A percentile compares a stretch with the other conserved stretches of the same genome.
Conservation (phyloP, 352 stramenopile genomes). For the Globisporangium megalacanthum region DNA sequence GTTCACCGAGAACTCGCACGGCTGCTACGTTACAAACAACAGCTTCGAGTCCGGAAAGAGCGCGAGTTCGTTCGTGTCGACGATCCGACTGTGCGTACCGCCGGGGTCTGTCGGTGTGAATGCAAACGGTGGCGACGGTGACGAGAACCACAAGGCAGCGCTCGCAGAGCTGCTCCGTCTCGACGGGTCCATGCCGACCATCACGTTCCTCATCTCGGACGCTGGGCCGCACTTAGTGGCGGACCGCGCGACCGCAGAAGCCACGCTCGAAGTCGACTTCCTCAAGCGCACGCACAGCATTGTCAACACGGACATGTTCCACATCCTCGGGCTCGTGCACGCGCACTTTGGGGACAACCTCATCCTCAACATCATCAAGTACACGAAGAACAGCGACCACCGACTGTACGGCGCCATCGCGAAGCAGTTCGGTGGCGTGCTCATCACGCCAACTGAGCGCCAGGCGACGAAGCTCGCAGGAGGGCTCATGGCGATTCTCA, state of each 20-base stretch:
- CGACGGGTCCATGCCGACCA: slow-evolving; percentile 42
- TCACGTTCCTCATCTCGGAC: slow-evolving; percentile 68
- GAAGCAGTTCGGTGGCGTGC: slow-evolving; percentile 55
- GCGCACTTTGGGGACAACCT: slow-evolving; percentile 47
- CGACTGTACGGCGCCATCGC: slow-evolving; percentile 48
- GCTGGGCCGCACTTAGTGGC: slow-evolving; percentile 43
- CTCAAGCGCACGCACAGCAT: slow-evolving; percentile 44
- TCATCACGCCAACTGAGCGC: slow-evolving; percentile 43
- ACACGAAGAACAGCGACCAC: slow-evolving; percentile 44
- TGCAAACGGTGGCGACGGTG: slow-evolving; percentile 49
- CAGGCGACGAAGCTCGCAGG: slow-evolving; percentile 26
- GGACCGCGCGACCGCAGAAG: slow-evolving; percentile 25
- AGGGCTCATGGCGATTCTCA: slow-evolving; percentile 52
- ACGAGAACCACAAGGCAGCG: slow-evolving; percentile 67
- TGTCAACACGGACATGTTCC: slow-evolving; percentile 48
- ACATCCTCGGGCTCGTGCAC: slow-evolving; percentile 37
- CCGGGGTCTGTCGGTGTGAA: slow-evolving; percentile 22
- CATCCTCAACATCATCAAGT: slow-evolving; percentile 63
- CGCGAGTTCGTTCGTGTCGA: slow-evolving; percentile 33
- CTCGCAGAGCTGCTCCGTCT: slow-evolving; percentile 44
- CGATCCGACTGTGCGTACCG: slow-evolving; percentile 37
- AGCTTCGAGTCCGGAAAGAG: slow-evolving; percentile 50
- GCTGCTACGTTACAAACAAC: slow-evolving; percentile 58
- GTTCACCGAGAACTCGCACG: slow-evolving; percentile 45
- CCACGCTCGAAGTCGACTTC: slow-evolving; percentile 31